Base-by-base conservation (phyloP, 495 filamentous ascomycete species). In the Thermothielavioides terrestris region DNA sequence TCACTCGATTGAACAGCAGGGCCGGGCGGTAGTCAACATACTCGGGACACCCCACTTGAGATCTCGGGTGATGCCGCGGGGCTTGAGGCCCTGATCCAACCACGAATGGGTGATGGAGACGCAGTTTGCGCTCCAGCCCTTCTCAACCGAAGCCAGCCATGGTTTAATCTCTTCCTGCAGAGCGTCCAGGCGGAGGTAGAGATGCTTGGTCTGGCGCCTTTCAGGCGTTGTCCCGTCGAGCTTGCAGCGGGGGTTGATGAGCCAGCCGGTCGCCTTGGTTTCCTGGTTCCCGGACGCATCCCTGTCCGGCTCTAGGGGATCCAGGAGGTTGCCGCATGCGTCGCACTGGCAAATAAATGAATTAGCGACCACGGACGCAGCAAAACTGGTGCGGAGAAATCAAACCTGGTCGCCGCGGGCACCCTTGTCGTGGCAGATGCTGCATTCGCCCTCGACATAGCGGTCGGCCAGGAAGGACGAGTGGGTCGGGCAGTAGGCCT, bases 391-490 rank as follows among this genome's bases (percentile, higher is more conserved):
- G 15, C 6, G 17, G 22, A 9, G 20, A 37, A 36, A 17, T 46
- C 48, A 46, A 40, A 52, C 42, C 42, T 55, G 69, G 50, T 71
- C 69, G 49, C 88, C 88, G 41, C 86, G 78, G 26, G 89, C 89
- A 61, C 90, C 89, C 34, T 80, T 74, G 65, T 89, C 89, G 44
- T 76, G 75, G 69, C 86, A 96, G 26, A 54, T 37, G 49, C 48
- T 79, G 68, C 90, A 96, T 54, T 82, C 84, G 15, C 90, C 90
- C 70, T 95, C 89, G 17, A 96, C 88, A 61, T 86, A 97, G 34
- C 91, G 86, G 67, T 97, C 91, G 18, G 91, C 89, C 43, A 97
- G 64, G 74, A 95, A 97, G 20, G 81, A 82, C 15, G 81, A 71
- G 65, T 97, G 89, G 25, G 80, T 75, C 52, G 88, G 82, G 63